Evolutionary conservation across 108 stramenopile genomes (phyloP).

Genomic region (Nitzschia sp.): DNA sequence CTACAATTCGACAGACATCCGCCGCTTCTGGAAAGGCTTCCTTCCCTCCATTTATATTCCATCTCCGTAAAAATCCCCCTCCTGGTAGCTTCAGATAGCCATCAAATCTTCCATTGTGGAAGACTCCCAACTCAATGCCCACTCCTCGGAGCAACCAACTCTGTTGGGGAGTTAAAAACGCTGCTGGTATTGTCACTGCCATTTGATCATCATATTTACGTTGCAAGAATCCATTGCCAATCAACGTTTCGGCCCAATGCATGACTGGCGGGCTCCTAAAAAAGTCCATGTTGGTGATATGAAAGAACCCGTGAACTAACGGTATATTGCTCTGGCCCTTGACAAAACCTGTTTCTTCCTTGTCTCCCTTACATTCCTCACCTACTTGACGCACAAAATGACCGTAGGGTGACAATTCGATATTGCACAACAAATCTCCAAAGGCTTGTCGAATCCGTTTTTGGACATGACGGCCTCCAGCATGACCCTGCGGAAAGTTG

Average conservation of each 20-base stretch:
- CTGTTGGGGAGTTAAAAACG: constrained; percentile 38
- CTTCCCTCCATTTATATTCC: constrained; percentile 22
- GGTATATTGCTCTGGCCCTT: neutral
- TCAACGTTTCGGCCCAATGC: constrained; percentile 36
- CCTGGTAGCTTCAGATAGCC: constrained; percentile 22
- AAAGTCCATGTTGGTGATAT: constrained; percentile 57
- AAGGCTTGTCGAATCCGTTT: constrained; percentile 26
- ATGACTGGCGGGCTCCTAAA: constrained; percentile 26
- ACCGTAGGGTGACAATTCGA: constrained; percentile 15
- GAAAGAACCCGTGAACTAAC: constrained; percentile 50
- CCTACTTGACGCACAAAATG: neutral
- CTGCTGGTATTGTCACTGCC: constrained; percentile 51
- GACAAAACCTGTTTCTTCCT: neutral
- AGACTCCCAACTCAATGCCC: constrained; percentile 34
- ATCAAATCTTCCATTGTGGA: constrained; percentile 46
- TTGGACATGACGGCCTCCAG: constrained; percentile 9
- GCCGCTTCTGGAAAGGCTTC: constrained; percentile 27
- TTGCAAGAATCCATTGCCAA: constrained; percentile 42
- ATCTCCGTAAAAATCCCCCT: constrained; percentile 26
- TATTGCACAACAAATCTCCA: constrained; percentile 27
- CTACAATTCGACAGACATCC: constrained; percentile 5
- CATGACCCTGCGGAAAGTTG: constrained; percentile 39
- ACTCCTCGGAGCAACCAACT: constrained; percentile 28
- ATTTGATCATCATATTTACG: constrained; percentile 53
- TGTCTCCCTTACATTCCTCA: neutral